These are phyloP conservation scores for Rubia yunnanensis DNA, from an alignment of 257 asterid genomes.

Conservation along the genomic window DNA sequence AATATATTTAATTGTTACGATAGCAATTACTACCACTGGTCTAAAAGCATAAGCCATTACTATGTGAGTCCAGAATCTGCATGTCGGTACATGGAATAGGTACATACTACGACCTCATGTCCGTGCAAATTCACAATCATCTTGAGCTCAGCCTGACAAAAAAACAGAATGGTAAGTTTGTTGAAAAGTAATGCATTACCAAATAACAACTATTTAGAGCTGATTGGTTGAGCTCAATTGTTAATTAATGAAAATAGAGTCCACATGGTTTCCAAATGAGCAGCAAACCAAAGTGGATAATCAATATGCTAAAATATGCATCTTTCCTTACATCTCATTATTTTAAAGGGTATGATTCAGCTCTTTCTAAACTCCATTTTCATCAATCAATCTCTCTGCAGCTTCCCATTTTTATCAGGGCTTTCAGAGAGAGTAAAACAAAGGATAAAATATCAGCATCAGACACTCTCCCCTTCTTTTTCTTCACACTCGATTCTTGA, in stretches of 20 bases:
- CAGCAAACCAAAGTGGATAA: conserved; percentile 40
- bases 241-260: not conserved
- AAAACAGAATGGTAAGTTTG: too few species aligned
- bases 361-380: conserved; percentile 9
- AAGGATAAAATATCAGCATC: conserved; percentile 17
- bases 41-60: too few species aligned
- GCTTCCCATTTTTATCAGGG: too few species aligned
- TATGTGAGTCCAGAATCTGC: too few species aligned
- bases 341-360: conserved; percentile 16
- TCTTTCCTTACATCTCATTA: conserved; percentile 23
- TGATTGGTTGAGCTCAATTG: not conserved
- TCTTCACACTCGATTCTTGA: conserved; percentile 9
- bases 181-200: too few species aligned
- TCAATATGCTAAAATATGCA: conserved; percentile 47
- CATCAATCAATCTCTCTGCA: conserved; percentile 11
- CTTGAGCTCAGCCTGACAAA: too few species aligned
- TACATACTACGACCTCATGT: too few species aligned
- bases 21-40: too few species aligned
- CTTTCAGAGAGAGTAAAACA: conserved; percentile 10
- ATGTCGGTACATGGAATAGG: too few species aligned
- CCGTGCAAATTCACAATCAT: too few species aligned
- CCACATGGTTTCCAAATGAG: conserved; percentile 36
- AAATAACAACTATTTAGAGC: too few species aligned
- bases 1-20: too few species aligned
- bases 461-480: conserved; percentile 7